phyloP scores from a whole-genome alignment of 495 filamentous ascomycete genomes.

The Neurospora sp. region DNA sequence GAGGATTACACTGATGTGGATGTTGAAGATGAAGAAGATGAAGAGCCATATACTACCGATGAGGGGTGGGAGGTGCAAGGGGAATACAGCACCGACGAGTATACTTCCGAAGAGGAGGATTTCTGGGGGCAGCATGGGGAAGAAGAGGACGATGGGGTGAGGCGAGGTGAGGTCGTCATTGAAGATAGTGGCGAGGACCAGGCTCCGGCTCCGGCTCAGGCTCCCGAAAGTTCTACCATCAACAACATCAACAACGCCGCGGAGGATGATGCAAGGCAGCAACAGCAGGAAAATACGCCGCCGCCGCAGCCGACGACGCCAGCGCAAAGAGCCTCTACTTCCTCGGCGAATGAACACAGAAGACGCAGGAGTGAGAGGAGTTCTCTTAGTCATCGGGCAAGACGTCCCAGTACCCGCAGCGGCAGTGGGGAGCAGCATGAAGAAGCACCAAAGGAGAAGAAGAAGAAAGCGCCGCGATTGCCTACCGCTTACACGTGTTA shows the following conservation, averaged over 20 bases:
- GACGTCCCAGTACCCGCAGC: neutral
- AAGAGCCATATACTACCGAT: neutral
- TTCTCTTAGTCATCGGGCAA: neutral
- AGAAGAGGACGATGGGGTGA: neutral
- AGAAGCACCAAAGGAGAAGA: constrained; percentile 12
- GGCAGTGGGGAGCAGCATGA: neutral
- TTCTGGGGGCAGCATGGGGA: neutral
- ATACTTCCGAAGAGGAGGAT: constrained; percentile 18
- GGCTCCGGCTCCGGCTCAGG: neutral
- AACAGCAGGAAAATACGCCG: neutral
- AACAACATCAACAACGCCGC: neutral
- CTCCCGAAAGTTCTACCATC: neutral
- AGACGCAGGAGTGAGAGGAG: neutral
- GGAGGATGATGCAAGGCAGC: neutral
- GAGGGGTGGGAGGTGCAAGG: neutral
- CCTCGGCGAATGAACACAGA: neutral
- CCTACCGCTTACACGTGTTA: constrained; percentile 87
- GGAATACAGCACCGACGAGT: constrained; percentile 2
- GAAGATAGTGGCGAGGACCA: neutral
- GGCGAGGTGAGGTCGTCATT: neutral
- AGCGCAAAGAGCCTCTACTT: neutral
- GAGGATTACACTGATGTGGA: constrained; percentile 33
- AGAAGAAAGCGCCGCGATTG: constrained; percentile 35
- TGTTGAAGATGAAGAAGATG: neutral
- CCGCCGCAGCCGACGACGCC: neutral